A percentile compares a stretch with the other conserved stretches of the same genome.
phyloP scores from a whole-genome alignment of 106 monocot genomes.

The Amphibolis antarctica region DNA sequence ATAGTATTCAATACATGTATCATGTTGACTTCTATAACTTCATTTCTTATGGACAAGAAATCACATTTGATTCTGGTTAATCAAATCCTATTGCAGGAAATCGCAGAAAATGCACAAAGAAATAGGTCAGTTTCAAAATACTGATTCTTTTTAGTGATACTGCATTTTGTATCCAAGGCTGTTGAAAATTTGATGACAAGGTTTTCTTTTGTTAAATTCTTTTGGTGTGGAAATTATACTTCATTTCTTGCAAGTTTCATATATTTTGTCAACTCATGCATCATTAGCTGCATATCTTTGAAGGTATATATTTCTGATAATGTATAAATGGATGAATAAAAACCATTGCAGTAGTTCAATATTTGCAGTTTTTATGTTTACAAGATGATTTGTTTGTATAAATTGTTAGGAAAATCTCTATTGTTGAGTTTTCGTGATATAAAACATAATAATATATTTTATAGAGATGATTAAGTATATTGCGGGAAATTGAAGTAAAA shows the following conservation, averaged over 20 bases:
- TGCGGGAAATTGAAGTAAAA: too few relatives aligned
- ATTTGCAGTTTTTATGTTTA: too few relatives aligned
- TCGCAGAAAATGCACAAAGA: slow-evolving; percentile 2
- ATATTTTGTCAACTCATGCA: neutral
- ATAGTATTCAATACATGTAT: too few relatives aligned
- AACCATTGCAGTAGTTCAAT: neutral
- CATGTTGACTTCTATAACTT: neutral
- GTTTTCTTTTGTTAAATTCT: neutral
- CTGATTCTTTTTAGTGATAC: neutral
- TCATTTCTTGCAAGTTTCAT: neutral
- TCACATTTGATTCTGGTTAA: neutral
- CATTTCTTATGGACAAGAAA: neutral
- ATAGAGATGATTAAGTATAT: too few relatives aligned
- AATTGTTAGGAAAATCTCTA: too few relatives aligned
- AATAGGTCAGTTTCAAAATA: slow-evolving; percentile 7
- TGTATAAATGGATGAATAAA: neutral
- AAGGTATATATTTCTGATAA: neutral
- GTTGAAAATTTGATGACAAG: neutral
- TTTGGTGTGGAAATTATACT: neutral
- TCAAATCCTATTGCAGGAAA: slow-evolving; percentile 16
- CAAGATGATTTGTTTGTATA: too few relatives aligned
- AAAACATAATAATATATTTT: too few relatives aligned
- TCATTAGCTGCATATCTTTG: neutral
- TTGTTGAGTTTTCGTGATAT: too few relatives aligned
- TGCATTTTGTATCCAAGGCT: slow-evolving; percentile 1